A percentile compares a stretch with the other conserved stretches of the same genome.
These are phyloP conservation scores for Ensete ventricosum DNA, from an alignment of 176 grass and related monocot species.

Conservation along the genomic window DNA sequence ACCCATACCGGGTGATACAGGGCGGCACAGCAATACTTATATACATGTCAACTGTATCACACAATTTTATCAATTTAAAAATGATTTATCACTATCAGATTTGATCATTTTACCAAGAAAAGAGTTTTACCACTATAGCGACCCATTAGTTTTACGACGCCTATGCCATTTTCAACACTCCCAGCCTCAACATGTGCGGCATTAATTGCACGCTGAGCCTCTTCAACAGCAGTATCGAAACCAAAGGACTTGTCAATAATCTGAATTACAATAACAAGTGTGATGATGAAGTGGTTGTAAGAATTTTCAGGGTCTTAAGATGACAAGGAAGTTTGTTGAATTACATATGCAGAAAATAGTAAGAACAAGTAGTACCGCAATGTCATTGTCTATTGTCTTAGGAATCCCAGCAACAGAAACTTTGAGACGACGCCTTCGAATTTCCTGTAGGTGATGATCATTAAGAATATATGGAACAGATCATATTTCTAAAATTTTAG, in stretches of 20 bases:
- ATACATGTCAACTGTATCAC: neutral
- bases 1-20: too few species aligned
- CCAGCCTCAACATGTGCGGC: conserved; percentile 90
- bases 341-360: neutral
- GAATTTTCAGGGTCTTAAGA: neutral
- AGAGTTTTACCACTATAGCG: conserved; percentile 71
- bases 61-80: too few species aligned
- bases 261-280: conserved; percentile 26
- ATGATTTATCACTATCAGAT: neutral
- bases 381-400: conserved; percentile 99
- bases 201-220: conserved; percentile 84
- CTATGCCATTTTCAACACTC: conserved; percentile 92
- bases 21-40: neutral
- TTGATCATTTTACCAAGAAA: conserved; percentile 3
- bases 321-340: neutral
- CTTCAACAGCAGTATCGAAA: conserved; percentile 90
- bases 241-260: conserved; percentile 98
- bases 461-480: conserved; percentile 16
- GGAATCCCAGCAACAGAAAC: conserved; percentile 76
- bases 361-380: conserved; percentile 52
- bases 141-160: conserved; percentile 91
- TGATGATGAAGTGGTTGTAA: conserved; percentile 18
- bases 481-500: conserved; percentile 2
- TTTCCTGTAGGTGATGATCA: conserved; percentile 45
- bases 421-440: conserved; percentile 62